A percentile compares a stretch with the other conserved stretches of the same genome.
Conservation (phyloP, 176 grass and related monocot genomes). For the Aechmea fasciata region DNA sequence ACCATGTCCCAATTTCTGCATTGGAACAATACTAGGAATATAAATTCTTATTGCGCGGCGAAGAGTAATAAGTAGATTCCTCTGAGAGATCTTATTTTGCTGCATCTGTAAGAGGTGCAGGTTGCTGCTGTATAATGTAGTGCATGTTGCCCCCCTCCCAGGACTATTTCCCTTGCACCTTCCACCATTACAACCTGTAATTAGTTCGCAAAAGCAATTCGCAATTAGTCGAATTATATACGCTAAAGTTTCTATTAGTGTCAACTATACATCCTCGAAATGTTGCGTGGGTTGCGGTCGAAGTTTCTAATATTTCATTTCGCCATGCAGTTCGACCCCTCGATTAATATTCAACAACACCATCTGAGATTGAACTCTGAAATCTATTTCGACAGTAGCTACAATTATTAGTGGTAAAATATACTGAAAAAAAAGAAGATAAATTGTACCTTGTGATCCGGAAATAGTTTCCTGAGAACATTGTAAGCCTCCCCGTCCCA, state of each 20-base stretch:
- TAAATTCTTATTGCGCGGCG: neutral
- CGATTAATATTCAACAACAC: too few species aligned
- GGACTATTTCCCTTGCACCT: constrained; percentile 69
- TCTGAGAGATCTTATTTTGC: neutral
- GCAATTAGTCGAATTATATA: neutral
- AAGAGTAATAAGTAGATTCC: neutral
- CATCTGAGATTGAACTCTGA: too few species aligned
- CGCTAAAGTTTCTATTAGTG: too few species aligned
- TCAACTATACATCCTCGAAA: neutral
- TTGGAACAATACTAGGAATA: neutral
- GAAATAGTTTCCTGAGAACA: constrained; percentile 57
- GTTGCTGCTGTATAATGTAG: constrained; percentile 95
- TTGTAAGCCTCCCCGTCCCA: constrained; percentile 41
- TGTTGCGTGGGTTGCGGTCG: too few species aligned
- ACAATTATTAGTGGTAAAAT: too few species aligned
- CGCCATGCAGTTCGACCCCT: too few species aligned
- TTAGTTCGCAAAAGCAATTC: neutral
- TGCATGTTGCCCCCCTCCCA: constrained; percentile 87
- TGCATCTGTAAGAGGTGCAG: constrained; percentile 1
- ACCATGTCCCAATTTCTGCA: too few species aligned
- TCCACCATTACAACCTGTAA: constrained; percentile 74
- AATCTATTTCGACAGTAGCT: too few species aligned
- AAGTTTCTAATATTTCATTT: too few species aligned
- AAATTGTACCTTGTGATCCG: constrained; percentile 48
- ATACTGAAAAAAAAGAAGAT: too few species aligned